A percentile compares a stretch with the other conserved stretches of the same genome.
Evolutionary conservation across 75 land plant genomes (phyloP).

Genomic region (Pinus albicaulis): DNA sequence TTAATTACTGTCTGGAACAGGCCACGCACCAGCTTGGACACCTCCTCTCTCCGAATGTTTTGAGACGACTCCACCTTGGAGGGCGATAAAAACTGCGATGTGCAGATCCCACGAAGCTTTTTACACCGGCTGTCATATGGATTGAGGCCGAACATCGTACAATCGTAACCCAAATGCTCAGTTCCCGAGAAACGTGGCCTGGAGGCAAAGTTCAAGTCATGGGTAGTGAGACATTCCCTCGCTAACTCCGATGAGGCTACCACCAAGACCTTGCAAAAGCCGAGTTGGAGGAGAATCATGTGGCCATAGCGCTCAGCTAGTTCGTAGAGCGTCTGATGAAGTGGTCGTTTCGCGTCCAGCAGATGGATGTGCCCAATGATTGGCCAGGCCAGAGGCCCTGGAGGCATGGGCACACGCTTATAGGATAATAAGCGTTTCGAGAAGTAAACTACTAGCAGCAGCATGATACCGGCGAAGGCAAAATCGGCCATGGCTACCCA

Average conservation of each 20-base stretch:
- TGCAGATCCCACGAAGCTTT: too few species aligned
- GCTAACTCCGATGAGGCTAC: constrained; percentile 1
- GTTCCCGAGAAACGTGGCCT: too few species aligned
- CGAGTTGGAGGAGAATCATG: constrained; percentile 6
- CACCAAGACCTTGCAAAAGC: not conserved
- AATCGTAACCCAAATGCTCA: constrained; percentile 19
- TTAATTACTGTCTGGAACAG: too few species aligned
- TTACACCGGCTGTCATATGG: constrained; percentile 19
- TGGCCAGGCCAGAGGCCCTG: not conserved
- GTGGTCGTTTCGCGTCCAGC: not conserved
- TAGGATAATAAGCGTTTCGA: too few species aligned
- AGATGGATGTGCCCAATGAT: constrained; percentile 7
- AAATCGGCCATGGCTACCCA: too few species aligned
- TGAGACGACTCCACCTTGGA: too few species aligned
- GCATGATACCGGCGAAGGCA: too few species aligned
- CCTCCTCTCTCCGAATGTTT: too few species aligned
- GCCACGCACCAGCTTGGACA: too few species aligned
- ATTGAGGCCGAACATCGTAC: constrained; percentile 23
- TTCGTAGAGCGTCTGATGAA: constrained; percentile 2
- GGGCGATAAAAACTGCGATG: too few species aligned
- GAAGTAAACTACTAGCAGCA: too few species aligned
- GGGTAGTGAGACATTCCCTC: constrained; percentile 26
- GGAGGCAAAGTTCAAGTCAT: constrained; percentile 10
- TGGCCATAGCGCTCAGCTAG: not conserved
- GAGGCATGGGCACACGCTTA: not conserved